Evolutionary conservation across 2,329 filamentous ascomycete species (phyloP), one percentile per base, ranked within the genome.

Genomic region (Cadophora gregata): DNA sequence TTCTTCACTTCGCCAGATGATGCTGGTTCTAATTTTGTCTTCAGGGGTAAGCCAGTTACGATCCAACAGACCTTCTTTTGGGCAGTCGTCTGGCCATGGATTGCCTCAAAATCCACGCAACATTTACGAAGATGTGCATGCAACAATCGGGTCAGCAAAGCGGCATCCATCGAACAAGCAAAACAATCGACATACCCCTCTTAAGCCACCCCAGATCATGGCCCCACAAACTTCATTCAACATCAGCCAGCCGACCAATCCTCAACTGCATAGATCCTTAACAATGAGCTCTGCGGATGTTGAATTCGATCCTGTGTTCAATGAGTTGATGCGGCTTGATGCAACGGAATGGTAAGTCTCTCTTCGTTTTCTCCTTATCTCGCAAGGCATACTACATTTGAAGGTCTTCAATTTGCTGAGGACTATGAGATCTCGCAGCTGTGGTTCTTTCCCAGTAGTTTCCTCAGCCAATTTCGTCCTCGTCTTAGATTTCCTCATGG

Each of bases 321-420:
- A 87, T 61, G 85, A 88, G 69, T 76, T 88, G 45, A 85, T 85
- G 3, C 84, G 85, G 9, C 77, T 87, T 36, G 86, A 88, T 71
- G 84, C 81, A 2, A 81, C 81, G 25, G 82, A 86, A 71, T 81
- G 79, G 80, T 80, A 69, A 69, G 76, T 70, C 29, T 42, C 12
- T 33, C 19, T 10, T 25, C n/a, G n/a, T 27, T 5, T 16, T 16
- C 10, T n/a, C 16, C 38, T 33, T 36, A 51, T 16, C 9, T 51
- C 25, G 14, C 48, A 14, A 1, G 1, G 31, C 25, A 12, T n/a
- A 6, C 16, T 19, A 29, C 25, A 14, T 53, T 31, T n/a, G 25
- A 14, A 33, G 6, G 50, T 31, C 5, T 12, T 50, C 24, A 6
- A 10, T 25, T 27, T 10, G 16, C 27, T 16, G 14, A 8, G 24